Evolutionary conservation across 768 basidiomycete genomes (phyloP).

Genomic region (Boletus rubroflammeus): DNA sequence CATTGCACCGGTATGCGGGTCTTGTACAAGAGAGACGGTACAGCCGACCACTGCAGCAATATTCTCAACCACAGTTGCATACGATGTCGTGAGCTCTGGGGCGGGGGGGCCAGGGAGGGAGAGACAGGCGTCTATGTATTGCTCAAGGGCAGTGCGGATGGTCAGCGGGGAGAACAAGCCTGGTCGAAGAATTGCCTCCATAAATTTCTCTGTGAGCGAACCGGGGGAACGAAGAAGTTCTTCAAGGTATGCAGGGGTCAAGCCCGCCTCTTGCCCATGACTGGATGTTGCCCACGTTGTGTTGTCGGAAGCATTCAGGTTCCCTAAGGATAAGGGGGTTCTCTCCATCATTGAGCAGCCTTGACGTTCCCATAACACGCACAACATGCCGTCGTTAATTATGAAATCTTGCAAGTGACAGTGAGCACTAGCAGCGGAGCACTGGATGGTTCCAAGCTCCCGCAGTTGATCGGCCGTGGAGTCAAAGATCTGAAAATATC

Average conservation of each 20-base stretch:
- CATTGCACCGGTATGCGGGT: constrained; percentile 74
- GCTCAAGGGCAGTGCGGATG: constrained; percentile 75
- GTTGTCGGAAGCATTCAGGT: constrained; percentile 27
- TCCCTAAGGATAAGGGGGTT: constrained; percentile 43
- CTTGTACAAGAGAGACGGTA: constrained; percentile 68
- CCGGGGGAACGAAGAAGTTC: constrained; percentile 70
- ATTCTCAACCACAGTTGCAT: constrained; percentile 66
- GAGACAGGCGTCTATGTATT: constrained; percentile 73
- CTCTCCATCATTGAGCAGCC: constrained; percentile 69
- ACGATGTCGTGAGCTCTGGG: constrained; percentile 56
- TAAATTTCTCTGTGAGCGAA: constrained; percentile 74
- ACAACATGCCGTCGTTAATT: constrained; percentile 47
- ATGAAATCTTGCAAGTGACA: constrained; percentile 81
- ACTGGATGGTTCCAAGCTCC: constrained; percentile 56
- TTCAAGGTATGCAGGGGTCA: constrained; percentile 86
- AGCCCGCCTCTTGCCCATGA: constrained; percentile 68
- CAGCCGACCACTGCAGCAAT: constrained; percentile 85
- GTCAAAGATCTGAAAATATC: constrained; percentile 70
- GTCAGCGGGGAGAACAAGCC: constrained; percentile 84
- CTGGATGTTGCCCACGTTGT: constrained; percentile 52
- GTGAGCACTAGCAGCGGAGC: constrained; percentile 56
- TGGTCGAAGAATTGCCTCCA: constrained; percentile 80
- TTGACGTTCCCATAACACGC: constrained; percentile 78
- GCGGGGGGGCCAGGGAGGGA: constrained; percentile 57
- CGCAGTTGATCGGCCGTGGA: constrained; percentile 55